phyloP scores from a whole-genome alignment of 169 alveolate genomes.

The Eimeria tenella region DNA sequence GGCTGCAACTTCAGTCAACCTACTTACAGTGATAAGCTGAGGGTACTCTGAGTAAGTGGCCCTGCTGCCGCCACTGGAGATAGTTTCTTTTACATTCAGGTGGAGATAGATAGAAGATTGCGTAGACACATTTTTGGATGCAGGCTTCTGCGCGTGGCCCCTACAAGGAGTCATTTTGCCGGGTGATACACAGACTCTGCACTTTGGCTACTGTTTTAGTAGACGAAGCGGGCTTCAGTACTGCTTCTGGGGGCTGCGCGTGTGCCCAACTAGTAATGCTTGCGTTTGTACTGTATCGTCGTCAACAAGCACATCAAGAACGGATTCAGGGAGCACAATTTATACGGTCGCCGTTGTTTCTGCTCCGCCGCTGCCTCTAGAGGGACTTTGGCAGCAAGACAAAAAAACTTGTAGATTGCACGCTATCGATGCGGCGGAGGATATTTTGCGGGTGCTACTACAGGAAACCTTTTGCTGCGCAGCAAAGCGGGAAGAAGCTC shows the following conservation, averaged over 20 bases:
- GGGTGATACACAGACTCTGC: conserved; percentile 18
- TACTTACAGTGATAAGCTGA: too few species aligned
- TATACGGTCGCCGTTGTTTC: conserved; percentile 45
- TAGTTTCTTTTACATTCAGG: neutral
- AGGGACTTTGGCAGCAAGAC: conserved; percentile 48
- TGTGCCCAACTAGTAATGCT: neutral
- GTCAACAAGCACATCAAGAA: neutral
- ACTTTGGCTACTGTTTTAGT: conserved; percentile 41
- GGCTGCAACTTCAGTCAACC: neutral
- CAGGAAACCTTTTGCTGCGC: neutral
- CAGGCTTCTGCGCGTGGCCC: conserved; percentile 72
- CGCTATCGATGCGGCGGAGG: conserved; percentile 42
- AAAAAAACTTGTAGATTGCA: conserved; percentile 9
- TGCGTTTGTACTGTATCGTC: neutral
- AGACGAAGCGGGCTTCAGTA: conserved; percentile 31
- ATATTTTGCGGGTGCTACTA: conserved; percentile 42
- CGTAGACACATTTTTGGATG: neutral
- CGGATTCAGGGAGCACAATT: conserved; percentile 7
- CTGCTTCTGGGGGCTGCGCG: conserved; percentile 41
- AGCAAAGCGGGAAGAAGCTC: conserved; percentile 15
- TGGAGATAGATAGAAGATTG: too few species aligned
- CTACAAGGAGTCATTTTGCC: conserved; percentile 63
- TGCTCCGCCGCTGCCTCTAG: conserved; percentile 30
- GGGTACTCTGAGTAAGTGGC: too few species aligned
- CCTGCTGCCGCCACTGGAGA: too few species aligned